Conservation (phyloP, 2,329 filamentous ascomycete species). For the Phoma sp. region DNA sequence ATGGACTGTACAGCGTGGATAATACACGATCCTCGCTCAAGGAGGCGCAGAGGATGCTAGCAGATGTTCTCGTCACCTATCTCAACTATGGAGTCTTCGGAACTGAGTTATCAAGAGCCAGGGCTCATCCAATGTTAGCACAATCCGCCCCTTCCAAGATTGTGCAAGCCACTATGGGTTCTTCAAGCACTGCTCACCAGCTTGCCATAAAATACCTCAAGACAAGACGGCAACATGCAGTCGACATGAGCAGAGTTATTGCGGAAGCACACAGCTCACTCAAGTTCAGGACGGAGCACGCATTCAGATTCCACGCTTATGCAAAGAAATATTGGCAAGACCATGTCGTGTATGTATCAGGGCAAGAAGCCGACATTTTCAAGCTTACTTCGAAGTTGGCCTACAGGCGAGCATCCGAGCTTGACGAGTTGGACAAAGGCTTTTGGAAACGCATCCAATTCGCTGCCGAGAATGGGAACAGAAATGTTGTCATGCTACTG, state of each 20-base stretch:
- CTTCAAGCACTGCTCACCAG: neutral
- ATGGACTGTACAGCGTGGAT: neutral
- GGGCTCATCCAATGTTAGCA: neutral
- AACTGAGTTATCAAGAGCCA: conserved; percentile 19
- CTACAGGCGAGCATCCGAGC: too few relatives aligned
- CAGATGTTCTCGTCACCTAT: conserved; percentile 30
- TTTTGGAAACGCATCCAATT: neutral
- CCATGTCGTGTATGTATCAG: conserved; percentile 16
- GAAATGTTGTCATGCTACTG: neutral
- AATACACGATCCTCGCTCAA: neutral
- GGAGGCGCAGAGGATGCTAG: conserved; percentile 18
- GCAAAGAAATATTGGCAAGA: conserved; percentile 22
- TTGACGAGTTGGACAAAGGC: neutral
- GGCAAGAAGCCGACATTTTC: conserved; percentile 5
- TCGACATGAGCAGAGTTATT: conserved; percentile 21
- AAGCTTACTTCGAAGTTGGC: neutral
- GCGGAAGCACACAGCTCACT: conserved; percentile 5
- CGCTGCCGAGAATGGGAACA: neutral
- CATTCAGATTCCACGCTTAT: conserved; percentile 21
- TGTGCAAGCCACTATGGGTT: too few relatives aligned
- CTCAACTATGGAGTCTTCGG: conserved; percentile 28
- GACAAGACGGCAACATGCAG: conserved; percentile 13
- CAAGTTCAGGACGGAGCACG: neutral
- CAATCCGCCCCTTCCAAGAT: neutral
- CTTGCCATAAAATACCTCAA: conserved; percentile 15